Percentiles rank a stretch among this genome's conserved stretches.
phyloP scores from a whole-genome alignment of 1,139 yeast genomes.

The Yamadazyma dendronema region DNA sequence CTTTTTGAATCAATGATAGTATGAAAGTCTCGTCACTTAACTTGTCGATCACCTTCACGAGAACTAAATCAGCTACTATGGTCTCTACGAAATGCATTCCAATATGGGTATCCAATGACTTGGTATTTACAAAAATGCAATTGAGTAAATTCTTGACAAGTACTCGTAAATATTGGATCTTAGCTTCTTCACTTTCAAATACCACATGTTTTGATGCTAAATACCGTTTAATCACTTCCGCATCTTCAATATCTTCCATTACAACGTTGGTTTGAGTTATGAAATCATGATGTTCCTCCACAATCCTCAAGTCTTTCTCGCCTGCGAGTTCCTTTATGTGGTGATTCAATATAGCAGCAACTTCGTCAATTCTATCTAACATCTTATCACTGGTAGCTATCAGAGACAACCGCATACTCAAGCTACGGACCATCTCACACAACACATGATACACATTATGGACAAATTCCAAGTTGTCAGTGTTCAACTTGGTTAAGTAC shows the following conservation, averaged over 20 bases:
- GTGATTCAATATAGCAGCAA: slow-evolving; percentile 24
- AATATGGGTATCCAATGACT: slow-evolving; percentile 26
- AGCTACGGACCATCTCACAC: slow-evolving; percentile 28
- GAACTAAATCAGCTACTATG: slow-evolving; percentile 35
- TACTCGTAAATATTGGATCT: slow-evolving; percentile 23
- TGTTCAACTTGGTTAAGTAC: slow-evolving; percentile 39
- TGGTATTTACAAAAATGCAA: slow-evolving; percentile 16
- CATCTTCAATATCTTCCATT: slow-evolving; percentile 1
- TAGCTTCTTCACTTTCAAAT: slow-evolving; percentile 13
- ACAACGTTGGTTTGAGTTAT: slow-evolving; percentile 8
- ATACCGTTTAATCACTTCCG: slow-evolving; percentile 15
- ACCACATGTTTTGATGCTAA: slow-evolving; percentile 19
- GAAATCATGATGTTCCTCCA: slow-evolving; percentile 12
- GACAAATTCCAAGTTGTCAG: slow-evolving; percentile 38
- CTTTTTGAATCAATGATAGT: slow-evolving; percentile 15
- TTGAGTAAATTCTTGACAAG: slow-evolving; percentile 23
- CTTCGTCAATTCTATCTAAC: slow-evolving; percentile 21
- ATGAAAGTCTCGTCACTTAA: slow-evolving; percentile 33
- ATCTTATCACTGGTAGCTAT: slow-evolving; percentile 15
- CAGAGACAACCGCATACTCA: slow-evolving; percentile 20
- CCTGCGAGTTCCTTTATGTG: slow-evolving; percentile 25
- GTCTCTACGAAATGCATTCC: slow-evolving; percentile 26
- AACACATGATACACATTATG: slow-evolving; percentile 29
- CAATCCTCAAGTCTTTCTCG: slow-evolving; percentile 14
- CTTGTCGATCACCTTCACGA: slow-evolving; percentile 27